Evolutionary conservation across 331 rosid genomes (phyloP).

Genomic region (Quercus tomentella): DNA sequence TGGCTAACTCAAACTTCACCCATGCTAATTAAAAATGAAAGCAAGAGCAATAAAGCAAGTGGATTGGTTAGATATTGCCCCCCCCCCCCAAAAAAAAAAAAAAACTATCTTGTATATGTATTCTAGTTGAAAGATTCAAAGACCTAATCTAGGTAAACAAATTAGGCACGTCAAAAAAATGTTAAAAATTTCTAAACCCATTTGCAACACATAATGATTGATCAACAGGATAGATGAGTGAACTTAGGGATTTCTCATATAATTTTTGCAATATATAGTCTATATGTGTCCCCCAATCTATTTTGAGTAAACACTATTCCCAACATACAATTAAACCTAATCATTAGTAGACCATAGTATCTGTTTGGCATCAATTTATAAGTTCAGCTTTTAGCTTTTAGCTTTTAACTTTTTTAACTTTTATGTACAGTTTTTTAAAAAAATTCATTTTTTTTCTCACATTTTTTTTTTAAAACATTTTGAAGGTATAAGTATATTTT

Average conservation of each 20-base stretch:
- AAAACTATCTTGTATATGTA: neutral
- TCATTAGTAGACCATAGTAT: too few relatives aligned
- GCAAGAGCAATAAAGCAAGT: neutral
- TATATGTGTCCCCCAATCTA: neutral
- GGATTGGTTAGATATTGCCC: too few relatives aligned
- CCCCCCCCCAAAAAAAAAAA: too few relatives aligned
- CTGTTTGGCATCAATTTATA: too few relatives aligned
- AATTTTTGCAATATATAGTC: too few relatives aligned
- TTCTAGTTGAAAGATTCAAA: neutral
- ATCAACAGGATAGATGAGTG: neutral
- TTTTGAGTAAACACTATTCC: neutral
- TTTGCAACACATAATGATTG: neutral
- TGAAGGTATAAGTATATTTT: rapidly evolving
- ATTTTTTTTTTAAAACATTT: too few relatives aligned
- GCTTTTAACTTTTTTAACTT: too few relatives aligned
- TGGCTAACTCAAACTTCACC: neutral
- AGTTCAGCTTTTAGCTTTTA: rapidly evolving
- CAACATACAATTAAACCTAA: neutral
- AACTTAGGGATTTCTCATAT: too few relatives aligned
- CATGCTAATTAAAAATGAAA: neutral
- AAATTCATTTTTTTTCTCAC: too few relatives aligned
- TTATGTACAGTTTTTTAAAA: too few relatives aligned
- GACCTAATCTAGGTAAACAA: neutral
- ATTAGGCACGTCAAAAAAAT: neutral
- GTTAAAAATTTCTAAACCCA: neutral